Percentiles rank a stretch among this genome's conserved stretches.
Evolutionary conservation across 352 stramenopile genomes (phyloP).

Genomic region (Phytophthora uliginosa): DNA sequence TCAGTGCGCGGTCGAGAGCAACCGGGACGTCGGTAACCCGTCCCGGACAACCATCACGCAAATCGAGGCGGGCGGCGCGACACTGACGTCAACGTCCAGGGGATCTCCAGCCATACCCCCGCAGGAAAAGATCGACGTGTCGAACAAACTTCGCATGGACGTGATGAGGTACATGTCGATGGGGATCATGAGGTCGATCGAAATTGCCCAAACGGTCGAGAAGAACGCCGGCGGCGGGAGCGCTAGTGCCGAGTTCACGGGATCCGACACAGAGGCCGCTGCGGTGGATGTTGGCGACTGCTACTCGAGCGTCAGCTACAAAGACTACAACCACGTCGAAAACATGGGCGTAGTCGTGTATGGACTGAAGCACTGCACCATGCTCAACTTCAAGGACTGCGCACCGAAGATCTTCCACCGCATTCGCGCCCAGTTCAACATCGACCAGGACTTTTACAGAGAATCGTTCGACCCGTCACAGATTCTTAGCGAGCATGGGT

Average conservation of each 20-base stretch:
- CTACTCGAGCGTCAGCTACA: constrained; percentile 47
- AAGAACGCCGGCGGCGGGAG: constrained; percentile 31
- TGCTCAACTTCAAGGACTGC: constrained; percentile 81
- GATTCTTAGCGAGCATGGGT: constrained; percentile 84
- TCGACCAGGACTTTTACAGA: constrained; percentile 75
- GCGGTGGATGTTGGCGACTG: constrained; percentile 23
- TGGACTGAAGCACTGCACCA: constrained; percentile 59
- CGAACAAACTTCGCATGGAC: constrained; percentile 84
- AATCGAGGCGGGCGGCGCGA: constrained; percentile 35
- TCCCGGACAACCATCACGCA: constrained; percentile 36
- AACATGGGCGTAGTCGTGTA: constrained; percentile 82
- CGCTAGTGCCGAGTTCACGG: constrained; percentile 26
- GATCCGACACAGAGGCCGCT: constrained; percentile 29
- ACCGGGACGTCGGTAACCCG: constrained; percentile 13
- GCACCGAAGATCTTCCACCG: constrained; percentile 84
- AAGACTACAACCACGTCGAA: constrained; percentile 80
- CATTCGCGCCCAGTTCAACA: constrained; percentile 81
- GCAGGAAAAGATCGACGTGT: constrained; percentile 69
- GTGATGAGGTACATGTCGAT: constrained; percentile 92
- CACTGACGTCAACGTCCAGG: constrained; percentile 36
- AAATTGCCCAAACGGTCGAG: constrained; percentile 51
- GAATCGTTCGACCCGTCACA: constrained; percentile 79
- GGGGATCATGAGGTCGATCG: constrained; percentile 82
- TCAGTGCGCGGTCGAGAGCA: constrained; percentile 1
- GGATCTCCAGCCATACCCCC: constrained; percentile 1